Conservation (phyloP, 2,329 filamentous ascomycete species). For the Talaromyces sp. region DNA sequence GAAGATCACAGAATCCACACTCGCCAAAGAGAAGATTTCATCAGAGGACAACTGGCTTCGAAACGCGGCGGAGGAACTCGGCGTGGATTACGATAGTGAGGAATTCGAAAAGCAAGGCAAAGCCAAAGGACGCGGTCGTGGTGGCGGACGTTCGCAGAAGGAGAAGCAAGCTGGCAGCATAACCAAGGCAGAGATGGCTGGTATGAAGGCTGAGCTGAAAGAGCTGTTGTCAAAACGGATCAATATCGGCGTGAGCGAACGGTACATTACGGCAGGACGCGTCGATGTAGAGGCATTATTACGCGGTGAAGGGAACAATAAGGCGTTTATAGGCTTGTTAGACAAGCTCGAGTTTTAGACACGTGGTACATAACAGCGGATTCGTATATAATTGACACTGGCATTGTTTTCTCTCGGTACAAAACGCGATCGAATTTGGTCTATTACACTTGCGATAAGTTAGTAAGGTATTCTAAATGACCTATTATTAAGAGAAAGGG, state of each 20-base stretch:
- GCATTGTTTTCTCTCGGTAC: background rate
- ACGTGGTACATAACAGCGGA: background rate
- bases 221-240: slow-evolving; percentile 66
- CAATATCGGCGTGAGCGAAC: slow-evolving; percentile 82
- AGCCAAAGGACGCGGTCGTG: slow-evolving; percentile 66
- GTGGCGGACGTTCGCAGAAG: slow-evolving; percentile 67
- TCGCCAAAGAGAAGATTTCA: slow-evolving; percentile 81
- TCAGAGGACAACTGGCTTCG: slow-evolving; percentile 81
- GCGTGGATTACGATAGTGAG: slow-evolving; percentile 88
- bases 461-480: background rate
- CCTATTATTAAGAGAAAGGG: background rate
- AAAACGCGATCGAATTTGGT: background rate
- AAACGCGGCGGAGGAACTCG: slow-evolving; percentile 81
- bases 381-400: background rate
- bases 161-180: slow-evolving; percentile 64
- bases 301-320: slow-evolving; percentile 56
- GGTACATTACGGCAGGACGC: slow-evolving; percentile 75
- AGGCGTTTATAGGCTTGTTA: slow-evolving; percentile 60
- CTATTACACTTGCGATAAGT: background rate
- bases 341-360: slow-evolving; percentile 38
- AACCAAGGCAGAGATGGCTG: slow-evolving; percentile 68
- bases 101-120: slow-evolving; percentile 64
- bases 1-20: slow-evolving; percentile 71
- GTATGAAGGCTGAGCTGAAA: slow-evolving; percentile 66
- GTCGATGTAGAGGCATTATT: slow-evolving; percentile 74